Evolutionary conservation across 2,329 filamentous ascomycete genomes (phyloP), one percentile per base, ranked within the genome.

Genomic region (Catunica adiposa): DNA sequence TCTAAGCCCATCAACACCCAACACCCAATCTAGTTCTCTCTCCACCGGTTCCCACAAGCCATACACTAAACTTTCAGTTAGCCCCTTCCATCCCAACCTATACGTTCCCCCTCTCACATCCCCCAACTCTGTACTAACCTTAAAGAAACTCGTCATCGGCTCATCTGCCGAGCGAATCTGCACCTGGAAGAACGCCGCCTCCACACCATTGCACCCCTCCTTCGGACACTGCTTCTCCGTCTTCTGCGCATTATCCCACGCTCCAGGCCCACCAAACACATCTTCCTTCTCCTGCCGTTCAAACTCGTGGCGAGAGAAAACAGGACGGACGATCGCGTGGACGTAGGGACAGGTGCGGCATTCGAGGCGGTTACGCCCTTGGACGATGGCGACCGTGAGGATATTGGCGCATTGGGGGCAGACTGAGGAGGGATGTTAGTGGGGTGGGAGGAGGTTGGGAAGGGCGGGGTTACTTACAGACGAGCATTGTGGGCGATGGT

Each of bases 131-230:
- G n/a, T n/a, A 34, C 58, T 25, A n/a, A 87, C 85, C 79, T 89
- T 92, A 71, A 84, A 94, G 70, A 97, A 97, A 59, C 82, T 90
- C 62, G 92, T 98, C 86, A 95, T 96, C 59, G 92, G 92, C 75
- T 98, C 92, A 71, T 98, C 92, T 54, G 92, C 92, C 74, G 88
- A 94, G 63, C 92, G 82, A 70, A 97, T 97, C 76, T 98, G 92
- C 63, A 97, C 82, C 74, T 95, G 88, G 73, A 89, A 94, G 73
- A 90, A 97, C 61, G 89, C 94, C 2, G 92, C 92, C 71, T 88
- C 81, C 59, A 80, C 77, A 60, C 88, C 88, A 64, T 86, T 77
- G 73, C 92, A 98, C 56, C 76, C 76, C 42, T 89, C 82, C 60
- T 82, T 82, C 25, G 86, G 81, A 68, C 92, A 98, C 76, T 92